These are phyloP conservation scores for Nidula microcarpa DNA, from an alignment of 768 basidiomycete species.

Conservation along the genomic window DNA sequence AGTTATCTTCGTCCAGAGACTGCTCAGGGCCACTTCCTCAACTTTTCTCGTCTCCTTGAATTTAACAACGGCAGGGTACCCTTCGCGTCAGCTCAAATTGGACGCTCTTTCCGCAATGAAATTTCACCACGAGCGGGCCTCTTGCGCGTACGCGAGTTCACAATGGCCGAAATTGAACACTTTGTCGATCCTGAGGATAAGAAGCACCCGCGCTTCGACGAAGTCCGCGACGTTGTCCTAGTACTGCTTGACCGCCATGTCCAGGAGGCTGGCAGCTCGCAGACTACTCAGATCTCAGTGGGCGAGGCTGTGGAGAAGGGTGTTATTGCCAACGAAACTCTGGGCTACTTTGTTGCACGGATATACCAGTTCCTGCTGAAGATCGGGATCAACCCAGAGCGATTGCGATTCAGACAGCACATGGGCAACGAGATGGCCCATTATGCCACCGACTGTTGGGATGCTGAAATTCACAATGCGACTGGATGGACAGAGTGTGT, in stretches of 20 bases:
- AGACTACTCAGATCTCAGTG: constrained; percentile 63
- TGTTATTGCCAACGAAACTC: constrained; percentile 93
- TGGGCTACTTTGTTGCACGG: constrained; percentile 95
- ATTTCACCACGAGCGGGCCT: constrained; percentile 96
- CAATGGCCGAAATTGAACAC: constrained; percentile 99
- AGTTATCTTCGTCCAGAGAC: constrained; percentile 95
- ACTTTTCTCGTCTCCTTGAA: constrained; percentile 94
- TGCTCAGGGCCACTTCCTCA: constrained; percentile 97
- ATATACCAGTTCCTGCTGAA: constrained; percentile 86
- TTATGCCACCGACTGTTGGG: constrained; percentile 99
- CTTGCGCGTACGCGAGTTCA: constrained; percentile 96
- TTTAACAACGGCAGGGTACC: constrained; percentile 98
- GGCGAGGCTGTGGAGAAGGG: constrained; percentile 87
- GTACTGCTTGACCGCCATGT: constrained; percentile 77
- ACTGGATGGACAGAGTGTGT: constrained; percentile 97
- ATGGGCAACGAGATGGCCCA: constrained; percentile 99
- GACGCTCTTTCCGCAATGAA: constrained; percentile 95
- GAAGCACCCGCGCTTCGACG: constrained; percentile 76
- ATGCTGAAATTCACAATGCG: constrained; percentile 94
- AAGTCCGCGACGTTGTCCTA: constrained; percentile 73
- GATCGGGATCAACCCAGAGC: constrained; percentile 82
- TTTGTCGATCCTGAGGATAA: constrained; percentile 96
- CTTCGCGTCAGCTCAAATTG: constrained; percentile 97
- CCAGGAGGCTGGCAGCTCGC: constrained; percentile 73
- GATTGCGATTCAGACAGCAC: constrained; percentile 94